phyloP scores from a whole-genome alignment of 768 basidiomycete genomes.

The Lyophyllum atratum region DNA sequence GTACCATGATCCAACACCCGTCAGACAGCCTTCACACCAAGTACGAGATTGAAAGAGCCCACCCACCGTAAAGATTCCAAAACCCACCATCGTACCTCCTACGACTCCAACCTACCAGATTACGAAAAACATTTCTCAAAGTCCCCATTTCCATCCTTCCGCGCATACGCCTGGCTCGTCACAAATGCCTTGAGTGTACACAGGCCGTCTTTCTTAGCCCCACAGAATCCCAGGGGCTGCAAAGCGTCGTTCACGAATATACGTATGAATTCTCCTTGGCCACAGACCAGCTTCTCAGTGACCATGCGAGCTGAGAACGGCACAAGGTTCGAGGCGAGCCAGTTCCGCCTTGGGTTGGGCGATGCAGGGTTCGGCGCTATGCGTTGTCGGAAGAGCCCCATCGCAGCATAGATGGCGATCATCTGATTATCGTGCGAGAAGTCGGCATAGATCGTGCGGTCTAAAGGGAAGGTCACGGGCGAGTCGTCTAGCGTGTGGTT shows the following conservation, averaged over 20 bases:
- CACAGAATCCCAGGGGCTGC: constrained; percentile 64
- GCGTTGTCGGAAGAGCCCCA: constrained; percentile 51
- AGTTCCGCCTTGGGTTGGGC: constrained; percentile 40
- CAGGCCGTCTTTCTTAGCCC: constrained; percentile 50
- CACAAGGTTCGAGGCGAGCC: constrained; percentile 61
- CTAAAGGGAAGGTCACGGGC: constrained; percentile 70
- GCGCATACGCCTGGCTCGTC: constrained; percentile 68
- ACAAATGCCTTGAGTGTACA: constrained; percentile 71
- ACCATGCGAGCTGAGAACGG: constrained; percentile 80
- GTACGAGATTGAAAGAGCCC: too few relatives aligned
- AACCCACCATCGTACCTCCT: too few relatives aligned
- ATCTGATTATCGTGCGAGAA: constrained; percentile 89
- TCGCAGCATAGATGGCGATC: constrained; percentile 71
- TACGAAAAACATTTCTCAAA: constrained; percentile 61
- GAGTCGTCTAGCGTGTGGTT: constrained; percentile 70
- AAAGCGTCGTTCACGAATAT: constrained; percentile 80
- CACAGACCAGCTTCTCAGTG: constrained; percentile 66
- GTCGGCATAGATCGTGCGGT: constrained; percentile 69
- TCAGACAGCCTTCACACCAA: too few relatives aligned
- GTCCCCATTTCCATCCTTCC: constrained; percentile 68
- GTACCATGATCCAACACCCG: too few relatives aligned
- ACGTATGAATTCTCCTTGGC: constrained; percentile 44
- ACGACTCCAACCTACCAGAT: constrained; percentile 1
- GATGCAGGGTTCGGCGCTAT: constrained; percentile 32
- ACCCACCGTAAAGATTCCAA: too few relatives aligned